Percentiles rank a stretch among this genome's conserved stretches.
Conservation (phyloP, 495 filamentous ascomycete genomes). For the Lepraria neglecta region DNA sequence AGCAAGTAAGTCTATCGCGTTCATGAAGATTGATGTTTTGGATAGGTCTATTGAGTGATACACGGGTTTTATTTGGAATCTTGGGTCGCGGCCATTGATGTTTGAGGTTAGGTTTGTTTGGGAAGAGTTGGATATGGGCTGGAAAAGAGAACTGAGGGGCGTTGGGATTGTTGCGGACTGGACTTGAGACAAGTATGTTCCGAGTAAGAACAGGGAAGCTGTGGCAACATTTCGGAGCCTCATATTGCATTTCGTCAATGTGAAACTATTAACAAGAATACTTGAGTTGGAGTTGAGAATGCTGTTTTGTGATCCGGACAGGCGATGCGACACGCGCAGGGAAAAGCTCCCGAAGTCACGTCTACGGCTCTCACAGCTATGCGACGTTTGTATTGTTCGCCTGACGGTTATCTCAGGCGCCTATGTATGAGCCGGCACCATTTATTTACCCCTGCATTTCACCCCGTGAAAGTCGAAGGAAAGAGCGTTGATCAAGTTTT, state of each 20-base stretch:
- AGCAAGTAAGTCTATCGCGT: not conserved
- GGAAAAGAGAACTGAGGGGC: not conserved
- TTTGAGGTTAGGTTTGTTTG: not conserved
- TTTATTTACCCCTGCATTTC: too few relatives aligned
- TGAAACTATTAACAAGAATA: not conserved
- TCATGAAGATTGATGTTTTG: not conserved
- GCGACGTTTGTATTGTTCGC: too few relatives aligned
- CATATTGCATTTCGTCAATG: not conserved
- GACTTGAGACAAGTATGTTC: not conserved
- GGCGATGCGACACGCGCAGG: too few relatives aligned
- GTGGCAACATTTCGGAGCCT: not conserved
- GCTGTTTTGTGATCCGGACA: too few relatives aligned
- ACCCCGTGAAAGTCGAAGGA: too few relatives aligned
- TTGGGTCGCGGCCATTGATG: not conserved
- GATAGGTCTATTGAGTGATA: not conserved
- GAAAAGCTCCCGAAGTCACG: too few relatives aligned
- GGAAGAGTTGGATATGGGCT: not conserved
- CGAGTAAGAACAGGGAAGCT: not conserved
- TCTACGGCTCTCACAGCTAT: too few relatives aligned
- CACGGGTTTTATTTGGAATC: not conserved
- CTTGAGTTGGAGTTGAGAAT: too few relatives aligned
- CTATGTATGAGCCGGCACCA: too few relatives aligned
- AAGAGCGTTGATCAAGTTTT: too few relatives aligned
- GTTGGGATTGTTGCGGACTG: not conserved
- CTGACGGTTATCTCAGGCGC: too few relatives aligned